Evolutionary conservation across 139 green algal genomes (phyloP).

Genomic region (Parachlorella kessleri): DNA sequence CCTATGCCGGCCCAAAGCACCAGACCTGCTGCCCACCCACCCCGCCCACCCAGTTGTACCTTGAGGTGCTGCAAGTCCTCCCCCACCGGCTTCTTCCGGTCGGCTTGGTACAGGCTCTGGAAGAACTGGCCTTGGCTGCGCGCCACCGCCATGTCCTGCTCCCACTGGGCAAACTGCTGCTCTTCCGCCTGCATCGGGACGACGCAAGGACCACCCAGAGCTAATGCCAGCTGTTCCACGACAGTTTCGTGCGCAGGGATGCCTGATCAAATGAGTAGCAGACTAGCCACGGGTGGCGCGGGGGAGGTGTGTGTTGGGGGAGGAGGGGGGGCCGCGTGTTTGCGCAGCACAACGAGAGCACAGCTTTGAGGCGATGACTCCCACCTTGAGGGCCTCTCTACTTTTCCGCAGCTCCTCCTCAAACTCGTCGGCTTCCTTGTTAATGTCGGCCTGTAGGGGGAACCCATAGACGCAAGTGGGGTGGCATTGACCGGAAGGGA

Average conservation of each 20-base stretch:
- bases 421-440: conserved; percentile 52
- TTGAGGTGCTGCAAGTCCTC: conserved; percentile 6
- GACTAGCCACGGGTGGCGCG: too few relatives aligned
- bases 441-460: conserved; percentile 46
- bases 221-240: too few relatives aligned
- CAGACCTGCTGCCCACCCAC: not conserved
- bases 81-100: conserved; percentile 27
- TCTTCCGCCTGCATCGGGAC: conserved; percentile 20
- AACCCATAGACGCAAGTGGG: not conserved
- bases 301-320: not conserved
- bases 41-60: not conserved
- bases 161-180: conserved; percentile 43
- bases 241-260: too few relatives aligned
- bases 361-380: too few relatives aligned
- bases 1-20: not conserved
- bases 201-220: too few relatives aligned
- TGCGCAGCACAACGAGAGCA: too few relatives aligned
- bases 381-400: conserved; percentile 36
- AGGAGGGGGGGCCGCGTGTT: not conserved
- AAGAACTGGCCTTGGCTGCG: conserved; percentile 58
- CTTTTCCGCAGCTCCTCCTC: conserved; percentile 43
- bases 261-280: too few relatives aligned
- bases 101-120: conserved; percentile 46
- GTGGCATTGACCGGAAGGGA: too few relatives aligned
- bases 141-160: conserved; percentile 35